phyloP scores from a whole-genome alignment of 192 early-diverging fungal genomes.

The Thamnidium elegans region DNA sequence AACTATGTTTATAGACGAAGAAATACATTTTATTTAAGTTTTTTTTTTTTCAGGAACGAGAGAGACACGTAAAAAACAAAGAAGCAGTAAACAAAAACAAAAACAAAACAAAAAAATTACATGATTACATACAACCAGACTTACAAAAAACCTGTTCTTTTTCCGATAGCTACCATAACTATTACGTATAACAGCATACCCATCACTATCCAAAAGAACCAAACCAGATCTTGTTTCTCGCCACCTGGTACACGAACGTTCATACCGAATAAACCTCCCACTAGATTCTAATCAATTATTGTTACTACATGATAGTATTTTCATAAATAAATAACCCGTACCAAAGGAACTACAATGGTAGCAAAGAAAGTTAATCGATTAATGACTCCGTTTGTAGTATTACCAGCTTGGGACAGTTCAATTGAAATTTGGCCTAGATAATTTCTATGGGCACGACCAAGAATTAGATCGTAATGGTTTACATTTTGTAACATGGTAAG shows the following conservation, averaged over 20 bases:
- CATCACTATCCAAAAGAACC: constrained; percentile 55
- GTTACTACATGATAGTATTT: background rate
- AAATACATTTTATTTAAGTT: no score
- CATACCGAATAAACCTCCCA: constrained; percentile 69
- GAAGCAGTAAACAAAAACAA: no score
- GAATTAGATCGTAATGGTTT: constrained; percentile 68
- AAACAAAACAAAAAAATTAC: no score
- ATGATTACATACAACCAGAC: no score
- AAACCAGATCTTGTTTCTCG: constrained; percentile 41
- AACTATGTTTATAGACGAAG: no score
- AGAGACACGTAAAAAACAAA: no score
- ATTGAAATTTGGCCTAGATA: constrained; percentile 79
- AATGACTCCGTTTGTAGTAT: constrained; percentile 84
- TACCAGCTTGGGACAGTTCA: constrained; percentile 69
- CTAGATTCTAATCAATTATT: constrained; percentile 57
- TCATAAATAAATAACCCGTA: constrained; percentile 26
- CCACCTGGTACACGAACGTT: constrained; percentile 68
- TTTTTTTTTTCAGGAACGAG: no score
- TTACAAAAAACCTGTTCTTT: constrained; percentile 20
- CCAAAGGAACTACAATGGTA: constrained; percentile 68
- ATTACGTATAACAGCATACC: constrained; percentile 29
- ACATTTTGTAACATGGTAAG: constrained; percentile 65
- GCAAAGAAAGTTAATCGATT: constrained; percentile 86
- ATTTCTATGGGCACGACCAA: constrained; percentile 74
- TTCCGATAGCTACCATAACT: constrained; percentile 15